phyloP scores from a whole-genome alignment of 2,329 filamentous ascomycete species.

The Cordyceps fumosorosea region DNA sequence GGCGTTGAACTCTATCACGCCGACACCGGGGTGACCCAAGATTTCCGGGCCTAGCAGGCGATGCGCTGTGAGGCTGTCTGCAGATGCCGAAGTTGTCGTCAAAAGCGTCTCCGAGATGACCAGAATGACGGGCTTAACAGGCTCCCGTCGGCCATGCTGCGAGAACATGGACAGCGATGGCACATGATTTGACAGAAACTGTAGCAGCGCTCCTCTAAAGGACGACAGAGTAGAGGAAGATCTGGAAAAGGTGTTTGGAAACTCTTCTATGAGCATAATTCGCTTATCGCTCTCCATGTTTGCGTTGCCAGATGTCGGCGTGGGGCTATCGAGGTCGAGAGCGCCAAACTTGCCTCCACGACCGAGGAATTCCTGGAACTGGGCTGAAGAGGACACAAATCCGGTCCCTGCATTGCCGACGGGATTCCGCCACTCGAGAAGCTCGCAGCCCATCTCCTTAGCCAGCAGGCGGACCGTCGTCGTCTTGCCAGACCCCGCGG shows the following conservation, averaged over 20 bases:
- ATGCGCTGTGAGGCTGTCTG: conserved; percentile 90
- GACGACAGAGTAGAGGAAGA: conserved; percentile 58
- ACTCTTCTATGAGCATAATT: conserved; percentile 73
- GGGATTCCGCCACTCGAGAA: conserved; percentile 90
- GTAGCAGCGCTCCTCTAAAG: conserved; percentile 69
- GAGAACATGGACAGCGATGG: conserved; percentile 46
- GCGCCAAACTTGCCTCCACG: conserved; percentile 74
- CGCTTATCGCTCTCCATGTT: conserved; percentile 30
- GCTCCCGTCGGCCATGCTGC: conserved; percentile 34
- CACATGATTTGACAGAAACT: conserved; percentile 64
- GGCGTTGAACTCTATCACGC: conserved; percentile 84
- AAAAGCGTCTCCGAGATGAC: conserved; percentile 87
- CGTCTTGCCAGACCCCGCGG: conserved; percentile 89
- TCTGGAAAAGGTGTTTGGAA: conserved; percentile 66
- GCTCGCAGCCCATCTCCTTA: conserved; percentile 65
- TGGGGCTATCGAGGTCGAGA: conserved; percentile 43
- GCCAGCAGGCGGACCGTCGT: conserved; percentile 76
- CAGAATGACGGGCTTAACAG: conserved; percentile 70
- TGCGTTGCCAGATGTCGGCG: conserved; percentile 20
- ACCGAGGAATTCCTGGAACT: conserved; percentile 89
- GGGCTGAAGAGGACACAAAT: conserved; percentile 63
- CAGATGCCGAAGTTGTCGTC: conserved; percentile 74
- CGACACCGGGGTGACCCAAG: conserved; percentile 69
- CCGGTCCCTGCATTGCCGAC: conserved; percentile 52
- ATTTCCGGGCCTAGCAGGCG: conserved; percentile 83